Evolutionary conservation across 768 basidiomycete genomes (phyloP).

Genomic region (Tricholoma terreum): DNA sequence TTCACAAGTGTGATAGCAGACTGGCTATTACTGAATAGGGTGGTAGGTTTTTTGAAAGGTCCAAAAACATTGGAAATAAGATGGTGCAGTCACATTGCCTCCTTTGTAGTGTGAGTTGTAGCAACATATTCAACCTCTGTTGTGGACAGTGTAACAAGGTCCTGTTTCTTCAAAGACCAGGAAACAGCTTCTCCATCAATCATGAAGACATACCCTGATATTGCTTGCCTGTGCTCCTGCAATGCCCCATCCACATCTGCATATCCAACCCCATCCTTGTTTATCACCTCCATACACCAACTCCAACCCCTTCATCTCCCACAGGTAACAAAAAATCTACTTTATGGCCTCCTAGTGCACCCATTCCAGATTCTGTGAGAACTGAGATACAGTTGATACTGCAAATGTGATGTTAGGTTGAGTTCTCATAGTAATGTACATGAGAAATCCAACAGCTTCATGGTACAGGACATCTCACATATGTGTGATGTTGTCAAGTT

Average conservation of each 20-base stretch:
- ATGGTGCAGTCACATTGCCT: slow-evolving; percentile 30
- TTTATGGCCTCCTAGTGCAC: too few relatives aligned
- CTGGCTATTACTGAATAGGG: too few relatives aligned
- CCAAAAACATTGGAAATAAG: slow-evolving; percentile 19
- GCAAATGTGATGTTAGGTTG: not conserved
- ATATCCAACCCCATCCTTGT: too few relatives aligned
- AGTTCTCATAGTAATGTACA: not conserved
- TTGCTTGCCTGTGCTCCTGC: too few relatives aligned
- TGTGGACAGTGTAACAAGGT: too few relatives aligned
- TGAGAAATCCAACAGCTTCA: not conserved
- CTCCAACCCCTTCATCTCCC: too few relatives aligned
- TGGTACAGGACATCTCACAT: not conserved
- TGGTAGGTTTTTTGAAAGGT: slow-evolving; percentile 23
- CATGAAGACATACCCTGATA: slow-evolving; percentile 18
- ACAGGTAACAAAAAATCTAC: too few relatives aligned
- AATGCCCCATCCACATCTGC: not conserved
- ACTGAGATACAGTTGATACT: too few relatives aligned
- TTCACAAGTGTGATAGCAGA: slow-evolving; percentile 13
- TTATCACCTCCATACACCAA: too few relatives aligned
- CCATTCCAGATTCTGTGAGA: too few relatives aligned
- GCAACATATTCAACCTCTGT: slow-evolving; percentile 32
- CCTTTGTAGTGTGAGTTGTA: slow-evolving; percentile 21
- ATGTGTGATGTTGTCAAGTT: not conserved
- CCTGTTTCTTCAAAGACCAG: too few relatives aligned
- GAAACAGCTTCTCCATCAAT: too few relatives aligned